These are phyloP conservation scores for Cucurbita argyrosperma DNA, from an alignment of 306 rosid genomes.

Conservation along the genomic window DNA sequence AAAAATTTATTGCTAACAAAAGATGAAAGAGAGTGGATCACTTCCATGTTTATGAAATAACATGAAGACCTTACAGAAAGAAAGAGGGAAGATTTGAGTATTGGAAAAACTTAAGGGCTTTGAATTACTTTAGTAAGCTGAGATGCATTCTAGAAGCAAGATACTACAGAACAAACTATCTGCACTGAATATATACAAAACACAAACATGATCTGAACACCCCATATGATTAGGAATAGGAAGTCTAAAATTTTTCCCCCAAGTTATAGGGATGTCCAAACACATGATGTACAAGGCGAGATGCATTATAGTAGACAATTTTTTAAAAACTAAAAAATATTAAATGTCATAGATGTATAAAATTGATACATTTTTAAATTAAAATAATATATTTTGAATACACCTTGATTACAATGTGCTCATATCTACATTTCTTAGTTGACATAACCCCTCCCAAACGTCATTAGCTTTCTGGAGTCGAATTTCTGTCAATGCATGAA, in stretches of 20 bases:
- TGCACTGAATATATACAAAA: not conserved
- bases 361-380: not conserved
- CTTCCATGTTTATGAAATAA: not conserved
- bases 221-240: too few species aligned
- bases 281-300: not conserved
- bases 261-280: not conserved
- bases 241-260: not conserved
- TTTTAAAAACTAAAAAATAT: not conserved
- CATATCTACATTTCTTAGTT: not conserved
- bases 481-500: not conserved
- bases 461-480: not conserved
- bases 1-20: not conserved
- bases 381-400: not conserved
- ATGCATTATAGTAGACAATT: not conserved
- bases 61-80: not conserved
- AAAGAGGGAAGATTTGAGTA: not conserved
- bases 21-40: not conserved
- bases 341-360: not conserved
- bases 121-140: not conserved
- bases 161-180: not conserved
- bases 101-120: not conserved
- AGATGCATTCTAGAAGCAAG: not conserved
- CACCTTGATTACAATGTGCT: not conserved
- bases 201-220: not conserved
- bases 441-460: not conserved